Evolutionary conservation across 75 land plant genomes (phyloP).

Genomic region (Selaginella moellendorffii): DNA sequence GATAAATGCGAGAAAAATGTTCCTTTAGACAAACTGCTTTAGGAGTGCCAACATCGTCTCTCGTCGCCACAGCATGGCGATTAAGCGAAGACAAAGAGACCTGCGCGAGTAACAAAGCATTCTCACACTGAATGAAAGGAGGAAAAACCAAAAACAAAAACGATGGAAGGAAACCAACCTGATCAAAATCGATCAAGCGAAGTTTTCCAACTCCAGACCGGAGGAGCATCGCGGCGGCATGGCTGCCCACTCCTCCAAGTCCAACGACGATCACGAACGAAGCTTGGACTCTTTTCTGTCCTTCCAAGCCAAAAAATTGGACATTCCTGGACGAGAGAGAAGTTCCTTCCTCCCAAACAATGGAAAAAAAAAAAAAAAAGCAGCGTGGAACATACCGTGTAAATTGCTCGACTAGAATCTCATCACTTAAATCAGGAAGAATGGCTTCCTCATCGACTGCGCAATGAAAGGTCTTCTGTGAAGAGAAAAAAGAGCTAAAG

Average conservation of each 20-base stretch:
- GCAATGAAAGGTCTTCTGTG: not conserved
- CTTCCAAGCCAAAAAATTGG: slow-evolving; percentile 79
- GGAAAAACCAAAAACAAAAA: not conserved
- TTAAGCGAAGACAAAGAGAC: slow-evolving; percentile 91
- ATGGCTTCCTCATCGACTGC: not conserved
- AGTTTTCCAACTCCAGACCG: slow-evolving; percentile 84
- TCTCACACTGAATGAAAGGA: not conserved
- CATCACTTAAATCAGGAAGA: not conserved
- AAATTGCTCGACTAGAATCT: not conserved
- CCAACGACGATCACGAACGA: slow-evolving; percentile 89
- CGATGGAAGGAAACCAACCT: slow-evolving; percentile 28
- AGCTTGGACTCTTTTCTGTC: slow-evolving; percentile 56
- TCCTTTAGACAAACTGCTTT: slow-evolving; percentile 77
- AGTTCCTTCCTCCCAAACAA: no score
- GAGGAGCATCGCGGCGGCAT: slow-evolving; percentile 96
- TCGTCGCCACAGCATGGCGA: slow-evolving; percentile 92
- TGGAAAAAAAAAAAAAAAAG: no score
- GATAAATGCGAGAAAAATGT: slow-evolving; percentile 68
- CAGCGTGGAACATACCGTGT: not conserved
- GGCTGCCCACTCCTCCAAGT: slow-evolving; percentile 98
- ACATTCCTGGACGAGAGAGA: slow-evolving; percentile 46
- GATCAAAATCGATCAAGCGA: slow-evolving; percentile 95
- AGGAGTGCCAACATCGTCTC: slow-evolving; percentile 85
- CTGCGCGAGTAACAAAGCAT: slow-evolving; percentile 20
- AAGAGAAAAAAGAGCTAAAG: no score